Evolutionary conservation across 2,329 filamentous ascomycete species (phyloP).

Genomic region (Colletotrichum chrysophilum): DNA sequence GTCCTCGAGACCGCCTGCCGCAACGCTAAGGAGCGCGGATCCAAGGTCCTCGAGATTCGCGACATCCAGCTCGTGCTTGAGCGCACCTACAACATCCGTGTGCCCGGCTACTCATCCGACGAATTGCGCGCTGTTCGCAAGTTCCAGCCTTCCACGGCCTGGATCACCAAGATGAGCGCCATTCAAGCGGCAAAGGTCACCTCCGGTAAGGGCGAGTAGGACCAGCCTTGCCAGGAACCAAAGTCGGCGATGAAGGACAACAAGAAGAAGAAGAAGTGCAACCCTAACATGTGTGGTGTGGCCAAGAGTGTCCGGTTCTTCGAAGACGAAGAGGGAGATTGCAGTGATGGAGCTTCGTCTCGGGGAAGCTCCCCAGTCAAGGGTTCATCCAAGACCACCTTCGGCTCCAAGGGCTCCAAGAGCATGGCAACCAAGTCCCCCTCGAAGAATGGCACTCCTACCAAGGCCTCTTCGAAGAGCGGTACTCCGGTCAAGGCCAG

Average conservation of each 20-base stretch:
- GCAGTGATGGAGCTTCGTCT: neutral
- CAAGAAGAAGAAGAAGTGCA: neutral
- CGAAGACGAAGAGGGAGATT: neutral
- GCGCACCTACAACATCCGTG: slow-evolving; percentile 86
- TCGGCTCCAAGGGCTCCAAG: neutral
- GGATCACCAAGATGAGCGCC: slow-evolving; percentile 97
- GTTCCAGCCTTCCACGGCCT: slow-evolving; percentile 84
- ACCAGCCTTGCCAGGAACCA: slow-evolving; percentile 14
- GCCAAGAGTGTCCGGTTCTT: slow-evolving; percentile 2
- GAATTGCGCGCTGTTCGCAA: slow-evolving; percentile 95
- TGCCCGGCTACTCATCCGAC: slow-evolving; percentile 93
- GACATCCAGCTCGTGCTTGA: slow-evolving; percentile 85
- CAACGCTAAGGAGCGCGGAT: slow-evolving; percentile 90
- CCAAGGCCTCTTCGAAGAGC: neutral
- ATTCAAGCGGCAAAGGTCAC: slow-evolving; percentile 91
- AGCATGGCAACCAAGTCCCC: neutral
- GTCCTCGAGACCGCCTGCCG: slow-evolving; percentile 87
- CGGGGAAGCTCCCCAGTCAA: neutral
- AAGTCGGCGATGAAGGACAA: neutral
- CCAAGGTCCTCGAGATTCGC: slow-evolving; percentile 87
- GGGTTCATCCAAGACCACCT: neutral
- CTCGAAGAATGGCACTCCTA: neutral
- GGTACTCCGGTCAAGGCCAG: neutral
- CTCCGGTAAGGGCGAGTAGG: slow-evolving; percentile 62
- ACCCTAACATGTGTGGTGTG: neutral